Base-by-base conservation (phyloP, 345 rosid species). In the Sisymbrium altissimum region DNA sequence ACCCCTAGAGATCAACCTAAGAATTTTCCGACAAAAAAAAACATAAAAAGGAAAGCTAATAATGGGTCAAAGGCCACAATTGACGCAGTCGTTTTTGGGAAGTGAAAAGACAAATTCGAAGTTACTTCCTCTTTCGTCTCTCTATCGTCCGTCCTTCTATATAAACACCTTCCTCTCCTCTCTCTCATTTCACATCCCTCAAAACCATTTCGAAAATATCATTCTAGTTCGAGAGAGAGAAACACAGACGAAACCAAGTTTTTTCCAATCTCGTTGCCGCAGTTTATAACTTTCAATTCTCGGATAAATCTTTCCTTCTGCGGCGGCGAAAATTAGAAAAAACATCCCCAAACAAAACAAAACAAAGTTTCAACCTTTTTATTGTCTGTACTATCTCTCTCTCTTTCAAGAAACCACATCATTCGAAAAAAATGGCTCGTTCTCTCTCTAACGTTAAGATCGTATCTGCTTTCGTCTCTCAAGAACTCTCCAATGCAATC, bases 381-480 rank as follows among this genome's bases (percentile, higher is more conserved):
- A 59, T 10, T 61, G 68, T 76, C 74, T 76, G 64, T 63, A 70
- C 64, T 62, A 38, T 73, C 65, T 73, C 41, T 57, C 41, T 57
- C 40, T 67, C 35, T 65, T 38, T 57, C 25, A 58, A 46, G 41
- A 73, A 54, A 15, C 46, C 14, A 59, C 21, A 25, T 48, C 49
- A 14, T 39, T 10, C 15, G 25, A 54, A 21, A 62, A 23, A 76
- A 14, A 79, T 79, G 82, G 79, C 79, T 74, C 79, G 79, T 33
- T 79, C 82, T 50, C 25, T 79, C 3, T 70, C 76, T 40, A 76
- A 70, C 71, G 80, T 76, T 45, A 80, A 75, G 77, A 15, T 75
- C 38, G 54, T 80, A 7, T 70, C 83, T 70, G 36, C 71, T 71
- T 66, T 80, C 71, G 72, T 79, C 75, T 64, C 79, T 48, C 74